Evolutionary conservation across 768 basidiomycete genomes (phyloP), one percentile per base, ranked within the genome.

Genomic region (Guyanaporus albipodus): DNA sequence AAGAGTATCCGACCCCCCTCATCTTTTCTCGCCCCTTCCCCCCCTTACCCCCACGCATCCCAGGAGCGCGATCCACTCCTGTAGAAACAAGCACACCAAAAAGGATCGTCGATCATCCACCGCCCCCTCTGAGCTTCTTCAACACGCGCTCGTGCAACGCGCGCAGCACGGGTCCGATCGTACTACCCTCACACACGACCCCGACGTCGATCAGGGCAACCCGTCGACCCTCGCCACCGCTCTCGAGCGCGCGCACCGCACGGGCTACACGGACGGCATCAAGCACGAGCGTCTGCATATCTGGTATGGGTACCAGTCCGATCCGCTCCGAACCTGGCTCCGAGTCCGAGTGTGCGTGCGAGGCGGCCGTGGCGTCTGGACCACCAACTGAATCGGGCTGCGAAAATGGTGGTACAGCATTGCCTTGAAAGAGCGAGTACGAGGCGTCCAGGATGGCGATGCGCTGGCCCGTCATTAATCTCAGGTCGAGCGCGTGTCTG

Each of bases 401-500:
- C 6, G 46, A 36, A 17, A n/a, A n/a, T n/a, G 34, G 3, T 12
- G 39, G 23, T 7, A 11, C 18, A 23, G 4, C 18, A 29, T 27
- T 21, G 14, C 44, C 39, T 29, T 44, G 60, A 45, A 73, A 83
- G 15, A 88, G 63, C 3, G 82, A 78, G 60, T 79, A 71, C 1
- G 87, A 84, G 4, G 75, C 86, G 59, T 91, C 89, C n/a, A 90
- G 64, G 39, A 92, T 79, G 17, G 75, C 79, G 11, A 91, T 75
- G 11, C 80, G 79, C 53, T 78, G 74, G 28, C 72, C 73, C 10
- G 72, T 75, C 78, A 90, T 79, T 57, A 90, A 71, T 56, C 89
- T 79, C 63, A 90, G 80, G 61, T 92, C 89, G 43, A 92, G 71
- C 0, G 86, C 88, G 60, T 90, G 80, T 56, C 86, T 87, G 34